phyloP scores from a whole-genome alignment of 1,284 basidiomycete genomes.

The Melampsora americana region DNA sequence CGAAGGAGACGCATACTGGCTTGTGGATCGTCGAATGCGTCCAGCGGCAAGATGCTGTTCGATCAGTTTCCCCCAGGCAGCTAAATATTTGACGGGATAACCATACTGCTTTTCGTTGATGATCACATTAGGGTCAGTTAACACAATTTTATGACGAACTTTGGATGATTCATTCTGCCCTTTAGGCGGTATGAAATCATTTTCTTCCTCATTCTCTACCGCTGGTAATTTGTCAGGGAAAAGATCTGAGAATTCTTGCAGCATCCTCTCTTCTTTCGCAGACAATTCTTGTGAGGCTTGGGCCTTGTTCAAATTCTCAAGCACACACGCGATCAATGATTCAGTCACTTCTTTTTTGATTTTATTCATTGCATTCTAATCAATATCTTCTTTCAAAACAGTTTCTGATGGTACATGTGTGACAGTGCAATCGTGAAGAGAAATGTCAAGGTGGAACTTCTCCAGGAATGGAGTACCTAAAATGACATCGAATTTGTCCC shows the following conservation, averaged over 20 bases:
- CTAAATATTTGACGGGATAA: conserved; percentile 22
- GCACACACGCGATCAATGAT: too few relatives aligned
- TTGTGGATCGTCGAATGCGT: conserved; percentile 11
- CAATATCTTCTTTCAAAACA: too few relatives aligned
- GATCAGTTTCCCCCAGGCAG: conserved; percentile 36
- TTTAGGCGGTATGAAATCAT: background rate
- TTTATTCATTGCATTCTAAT: too few relatives aligned
- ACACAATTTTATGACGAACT: background rate
- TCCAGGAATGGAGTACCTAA: background rate
- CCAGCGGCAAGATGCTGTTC: conserved; percentile 40
- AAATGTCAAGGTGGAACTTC: background rate
- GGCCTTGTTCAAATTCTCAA: too few relatives aligned
- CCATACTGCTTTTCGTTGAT: conserved; percentile 41
- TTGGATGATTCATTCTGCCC: background rate
- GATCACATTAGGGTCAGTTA: conserved; percentile 7
- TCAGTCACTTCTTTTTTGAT: too few relatives aligned
- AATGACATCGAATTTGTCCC: too few relatives aligned
- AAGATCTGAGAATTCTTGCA: background rate
- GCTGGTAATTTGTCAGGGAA: conserved; percentile 1
- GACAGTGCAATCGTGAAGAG: background rate
- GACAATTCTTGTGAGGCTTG: too few relatives aligned
- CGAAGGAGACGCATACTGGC: background rate
- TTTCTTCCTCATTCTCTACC: background rate
- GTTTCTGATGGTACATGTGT: background rate
- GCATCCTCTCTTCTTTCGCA: background rate